A percentile compares a stretch with the other conserved stretches of the same genome.
These are phyloP conservation scores for Euphorbia peplus DNA, from an alignment of 345 rosid genomes.

Conservation along the genomic window DNA sequence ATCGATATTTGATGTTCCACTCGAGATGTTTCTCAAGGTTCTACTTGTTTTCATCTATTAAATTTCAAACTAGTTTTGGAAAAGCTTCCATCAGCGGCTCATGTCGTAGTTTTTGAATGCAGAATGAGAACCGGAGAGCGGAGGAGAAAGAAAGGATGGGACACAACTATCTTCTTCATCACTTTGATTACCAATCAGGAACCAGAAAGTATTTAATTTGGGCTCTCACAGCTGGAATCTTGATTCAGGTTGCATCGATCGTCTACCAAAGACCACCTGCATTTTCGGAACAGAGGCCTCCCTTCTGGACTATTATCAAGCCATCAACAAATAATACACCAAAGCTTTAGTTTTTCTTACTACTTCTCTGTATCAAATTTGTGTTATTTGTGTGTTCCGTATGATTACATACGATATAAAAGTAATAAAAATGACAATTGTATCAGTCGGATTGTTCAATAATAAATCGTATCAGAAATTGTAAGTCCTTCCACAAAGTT, in stretches of 20 bases:
- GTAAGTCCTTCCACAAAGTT: no score
- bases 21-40: conserved; percentile 80
- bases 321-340: conserved; percentile 12
- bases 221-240: conserved; percentile 69
- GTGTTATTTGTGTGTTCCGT: no score
- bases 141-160: conserved; percentile 56
- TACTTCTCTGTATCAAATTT: background rate
- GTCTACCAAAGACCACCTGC: conserved; percentile 48
- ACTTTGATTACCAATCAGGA: conserved; percentile 40
- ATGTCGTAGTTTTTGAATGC: background rate
- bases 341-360: background rate
- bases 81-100: background rate
- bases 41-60: background rate
- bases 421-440: no score
- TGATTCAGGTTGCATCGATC: conserved; percentile 53
- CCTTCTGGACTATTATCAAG: conserved; percentile 39
- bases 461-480: no score
- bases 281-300: conserved; percentile 51
- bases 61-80: background rate
- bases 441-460: no score
- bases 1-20: conserved; percentile 59
- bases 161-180: conserved; percentile 46
- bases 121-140: conserved; percentile 54
- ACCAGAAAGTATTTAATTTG: conserved; percentile 43
- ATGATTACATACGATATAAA: no score